Evolutionary conservation across 2,329 filamentous ascomycete species (phyloP), one percentile per base, ranked within the genome.

Genomic region (Aspergillus tubingensis): DNA sequence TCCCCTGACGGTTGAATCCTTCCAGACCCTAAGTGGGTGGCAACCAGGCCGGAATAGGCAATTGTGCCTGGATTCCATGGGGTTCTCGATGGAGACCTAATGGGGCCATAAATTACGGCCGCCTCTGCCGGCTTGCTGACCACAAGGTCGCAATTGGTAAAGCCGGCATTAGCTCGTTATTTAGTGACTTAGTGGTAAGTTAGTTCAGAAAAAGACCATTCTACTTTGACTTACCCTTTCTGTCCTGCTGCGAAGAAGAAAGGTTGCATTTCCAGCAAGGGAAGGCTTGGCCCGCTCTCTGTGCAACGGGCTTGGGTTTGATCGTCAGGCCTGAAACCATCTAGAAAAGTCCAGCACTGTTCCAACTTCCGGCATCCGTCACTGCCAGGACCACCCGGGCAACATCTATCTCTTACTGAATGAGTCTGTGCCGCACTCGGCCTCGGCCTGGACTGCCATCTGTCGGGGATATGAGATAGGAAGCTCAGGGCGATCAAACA

Each of bases 251-350:
- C 32, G 11, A 13, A 36, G 11, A 36, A 11, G 32, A 36, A 36
- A 5, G 32, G 32, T 5, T 11, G 32, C 32, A 15, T 36, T 13
- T 36, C 41, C 41, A 44, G 15, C 49, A 48, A 52, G 43, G 44
- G 32, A 48, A 43, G 23, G 21, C 61, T 62, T 64, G 54, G 57
- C 65, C 62, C 55, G 50, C 44, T 54, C 44, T 54, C 47, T 36
- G 55, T 56, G 57, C 63, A 58, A 52, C 55, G 54, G 58, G 55
- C 60, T 59, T 44, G 23, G 19, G 68, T 72, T 74, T 74, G 71
- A 74, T 74, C 70, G 68, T 64, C 72, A 58, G 8, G 32, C 50
- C 63, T 73, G 72, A 74, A 74, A 73, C 71, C 41, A 68, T 73
- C 70, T 71, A 72, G 70, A 74, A 71, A 59, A 62, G 36, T 55